Conservation (phyloP, 2,329 filamentous ascomycete species). For the Tolypocladium tropicale region DNA sequence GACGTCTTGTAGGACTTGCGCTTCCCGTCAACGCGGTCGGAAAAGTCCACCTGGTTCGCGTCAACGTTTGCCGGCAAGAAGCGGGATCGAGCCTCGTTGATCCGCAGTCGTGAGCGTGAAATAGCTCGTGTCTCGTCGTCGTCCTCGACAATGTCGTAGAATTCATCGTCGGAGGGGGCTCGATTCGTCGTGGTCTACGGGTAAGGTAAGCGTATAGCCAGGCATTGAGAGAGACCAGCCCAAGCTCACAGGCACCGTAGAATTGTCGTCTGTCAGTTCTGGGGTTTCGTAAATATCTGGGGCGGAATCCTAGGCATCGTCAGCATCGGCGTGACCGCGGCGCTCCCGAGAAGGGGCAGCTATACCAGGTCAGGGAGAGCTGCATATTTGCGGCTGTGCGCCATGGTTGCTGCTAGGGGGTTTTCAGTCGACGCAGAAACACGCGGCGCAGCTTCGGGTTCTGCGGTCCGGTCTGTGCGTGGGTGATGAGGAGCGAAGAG, state of each 20-base stretch:
- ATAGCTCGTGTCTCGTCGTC: conserved; percentile 59
- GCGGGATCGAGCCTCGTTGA: conserved; percentile 67
- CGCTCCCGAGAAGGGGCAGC: conserved; percentile 1
- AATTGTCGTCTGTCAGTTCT: conserved; percentile 81
- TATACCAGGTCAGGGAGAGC: conserved; percentile 67
- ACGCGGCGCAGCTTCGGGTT: background rate
- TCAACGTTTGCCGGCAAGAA: conserved; percentile 72
- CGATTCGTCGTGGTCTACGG: conserved; percentile 42
- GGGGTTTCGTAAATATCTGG: conserved; percentile 97
- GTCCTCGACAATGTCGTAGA: conserved; percentile 45
- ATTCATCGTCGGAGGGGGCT: conserved; percentile 52
- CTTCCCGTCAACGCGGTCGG: conserved; percentile 75
- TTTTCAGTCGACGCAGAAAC: background rate
- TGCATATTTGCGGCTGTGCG: conserved; percentile 72
- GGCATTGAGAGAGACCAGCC: background rate
- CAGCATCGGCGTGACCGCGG: conserved; percentile 8
- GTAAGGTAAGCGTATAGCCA: conserved; percentile 11
- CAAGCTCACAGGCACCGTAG: conserved; percentile 64
- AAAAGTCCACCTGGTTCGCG: conserved; percentile 73
- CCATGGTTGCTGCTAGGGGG: conserved; percentile 36
- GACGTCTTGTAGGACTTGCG: conserved; percentile 74
- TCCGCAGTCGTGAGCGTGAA: conserved; percentile 64
- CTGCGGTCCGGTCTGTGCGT: background rate
- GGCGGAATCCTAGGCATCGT: conserved; percentile 60
- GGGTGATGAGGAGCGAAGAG: background rate